Evolutionary conservation across 2,329 filamentous ascomycete genomes (phyloP).

Genomic region (Teratosphaeria viscida): DNA sequence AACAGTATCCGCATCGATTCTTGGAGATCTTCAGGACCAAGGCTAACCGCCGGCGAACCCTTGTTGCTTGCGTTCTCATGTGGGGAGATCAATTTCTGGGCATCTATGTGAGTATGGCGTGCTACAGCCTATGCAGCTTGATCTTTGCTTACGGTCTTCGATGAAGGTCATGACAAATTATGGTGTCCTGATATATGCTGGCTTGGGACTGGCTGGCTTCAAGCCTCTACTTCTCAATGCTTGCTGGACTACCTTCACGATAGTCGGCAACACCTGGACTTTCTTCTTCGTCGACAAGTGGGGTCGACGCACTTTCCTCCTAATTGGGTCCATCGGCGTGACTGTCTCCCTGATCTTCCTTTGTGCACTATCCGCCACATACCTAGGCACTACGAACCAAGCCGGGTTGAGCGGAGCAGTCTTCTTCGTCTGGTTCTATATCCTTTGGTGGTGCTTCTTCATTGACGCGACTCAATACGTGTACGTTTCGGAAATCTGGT

Average conservation of each 20-base stretch:
- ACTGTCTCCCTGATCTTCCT: slow-evolving; percentile 32
- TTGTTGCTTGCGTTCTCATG: slow-evolving; percentile 33
- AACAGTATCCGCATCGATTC: slow-evolving; percentile 21
- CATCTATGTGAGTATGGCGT: not conserved
- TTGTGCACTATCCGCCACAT: slow-evolving; percentile 27
- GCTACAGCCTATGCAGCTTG: not conserved
- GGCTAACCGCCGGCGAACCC: slow-evolving; percentile 30
- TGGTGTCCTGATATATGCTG: slow-evolving; percentile 29
- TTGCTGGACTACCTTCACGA: slow-evolving; percentile 33
- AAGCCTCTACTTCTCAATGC: slow-evolving; percentile 36
- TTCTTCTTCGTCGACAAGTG: slow-evolving; percentile 30
- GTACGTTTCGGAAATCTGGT: slow-evolving; percentile 17
- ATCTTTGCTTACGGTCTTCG: slow-evolving; percentile 1
- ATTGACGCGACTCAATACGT: slow-evolving; percentile 40
- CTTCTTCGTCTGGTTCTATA: slow-evolving; percentile 33
- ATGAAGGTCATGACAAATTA: slow-evolving; percentile 27
- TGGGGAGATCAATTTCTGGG: slow-evolving; percentile 1
- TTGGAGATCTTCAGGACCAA: slow-evolving; percentile 35
- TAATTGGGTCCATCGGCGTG: slow-evolving; percentile 33
- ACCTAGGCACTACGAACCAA: slow-evolving; percentile 25
- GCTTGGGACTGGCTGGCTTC: slow-evolving; percentile 28
- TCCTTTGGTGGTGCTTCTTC: slow-evolving; percentile 33
- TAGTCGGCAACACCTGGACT: slow-evolving; percentile 32
- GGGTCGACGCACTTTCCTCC: slow-evolving; percentile 33
- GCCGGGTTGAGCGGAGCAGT: slow-evolving; percentile 28